Evolutionary conservation across 1,139 yeast species (phyloP).

Genomic region (Sugiyamaella paludigena): DNA sequence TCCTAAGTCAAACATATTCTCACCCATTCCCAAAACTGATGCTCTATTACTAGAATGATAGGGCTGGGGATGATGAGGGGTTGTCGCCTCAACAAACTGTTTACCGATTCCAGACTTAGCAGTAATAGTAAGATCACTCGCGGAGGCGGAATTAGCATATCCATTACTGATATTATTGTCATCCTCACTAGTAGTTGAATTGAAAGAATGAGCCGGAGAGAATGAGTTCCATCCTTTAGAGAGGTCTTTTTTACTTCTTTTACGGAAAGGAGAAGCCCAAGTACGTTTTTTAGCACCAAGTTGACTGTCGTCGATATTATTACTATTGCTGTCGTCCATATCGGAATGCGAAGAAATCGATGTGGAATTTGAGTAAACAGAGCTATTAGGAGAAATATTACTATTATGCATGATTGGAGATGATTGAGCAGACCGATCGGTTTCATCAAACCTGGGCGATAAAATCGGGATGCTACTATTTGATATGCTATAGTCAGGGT

Average conservation of each 20-base stretch:
- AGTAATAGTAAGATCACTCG: conserved; percentile 17
- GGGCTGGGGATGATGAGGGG: conserved; percentile 10
- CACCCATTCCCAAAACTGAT: conserved; percentile 34
- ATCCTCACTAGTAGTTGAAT: conserved; percentile 11
- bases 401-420: conserved; percentile 29
- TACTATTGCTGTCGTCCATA: conserved; percentile 7
- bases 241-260: conserved; percentile 31
- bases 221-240: conserved; percentile 29
- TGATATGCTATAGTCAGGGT: no score
- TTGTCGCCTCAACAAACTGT: conserved; percentile 15
- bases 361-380: conserved; percentile 34
- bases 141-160: conserved; percentile 10
- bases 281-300: conserved; percentile 32
- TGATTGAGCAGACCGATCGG: conserved; percentile 28
- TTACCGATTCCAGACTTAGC: conserved; percentile 23
- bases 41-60: conserved; percentile 14
- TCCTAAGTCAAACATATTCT: conserved; percentile 37
- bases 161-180: conserved; percentile 5
- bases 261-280: conserved; percentile 43
- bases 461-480: conserved; percentile 10
- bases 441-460: conserved; percentile 10
- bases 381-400: conserved; percentile 32
- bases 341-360: conserved; percentile 32
- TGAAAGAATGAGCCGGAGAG: conserved; percentile 17
- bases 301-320: conserved; percentile 11